Evolutionary conservation across 768 basidiomycete species (phyloP).

Genomic region (Agaricus subrufescens): DNA sequence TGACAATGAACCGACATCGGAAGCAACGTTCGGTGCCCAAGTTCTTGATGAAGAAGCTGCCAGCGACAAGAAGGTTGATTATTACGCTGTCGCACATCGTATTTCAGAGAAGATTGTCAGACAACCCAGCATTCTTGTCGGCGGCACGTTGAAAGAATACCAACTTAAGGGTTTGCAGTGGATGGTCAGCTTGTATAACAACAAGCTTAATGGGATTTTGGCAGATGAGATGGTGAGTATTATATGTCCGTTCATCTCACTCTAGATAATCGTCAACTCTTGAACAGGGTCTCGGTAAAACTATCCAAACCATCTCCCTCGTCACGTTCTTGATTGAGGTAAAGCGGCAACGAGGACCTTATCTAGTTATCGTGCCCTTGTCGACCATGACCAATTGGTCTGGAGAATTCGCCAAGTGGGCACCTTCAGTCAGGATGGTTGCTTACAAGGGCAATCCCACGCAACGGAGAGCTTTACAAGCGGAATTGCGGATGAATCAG

Average conservation of each 20-base stretch:
- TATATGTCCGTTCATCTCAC: background rate
- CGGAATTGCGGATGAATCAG: conserved; percentile 69
- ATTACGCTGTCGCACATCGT: conserved; percentile 92
- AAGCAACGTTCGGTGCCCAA: conserved; percentile 89
- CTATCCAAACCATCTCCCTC: conserved; percentile 93
- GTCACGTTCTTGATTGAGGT: conserved; percentile 89
- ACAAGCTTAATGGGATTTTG: conserved; percentile 89
- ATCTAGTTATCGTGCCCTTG: conserved; percentile 91
- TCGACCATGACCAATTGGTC: conserved; percentile 98
- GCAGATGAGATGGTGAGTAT: conserved; percentile 85
- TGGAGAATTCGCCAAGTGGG: conserved; percentile 97
- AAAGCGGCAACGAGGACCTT: conserved; percentile 90
- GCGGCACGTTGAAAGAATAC: conserved; percentile 92
- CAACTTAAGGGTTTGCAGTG: conserved; percentile 94
- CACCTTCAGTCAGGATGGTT: conserved; percentile 71
- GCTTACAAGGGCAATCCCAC: conserved; percentile 91
- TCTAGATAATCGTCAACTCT: conserved; percentile 10
- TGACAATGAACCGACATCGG: conserved; percentile 65
- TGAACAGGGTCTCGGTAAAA: conserved; percentile 86
- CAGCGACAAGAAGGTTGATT: conserved; percentile 79
- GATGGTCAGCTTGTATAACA: conserved; percentile 98
- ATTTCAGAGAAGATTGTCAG: conserved; percentile 80
- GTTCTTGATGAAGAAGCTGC: conserved; percentile 55
- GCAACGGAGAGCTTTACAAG: conserved; percentile 74
- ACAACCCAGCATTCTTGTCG: conserved; percentile 73